Conservation (phyloP, 345 rosid species). For the Cardamine resedifolia region DNA sequence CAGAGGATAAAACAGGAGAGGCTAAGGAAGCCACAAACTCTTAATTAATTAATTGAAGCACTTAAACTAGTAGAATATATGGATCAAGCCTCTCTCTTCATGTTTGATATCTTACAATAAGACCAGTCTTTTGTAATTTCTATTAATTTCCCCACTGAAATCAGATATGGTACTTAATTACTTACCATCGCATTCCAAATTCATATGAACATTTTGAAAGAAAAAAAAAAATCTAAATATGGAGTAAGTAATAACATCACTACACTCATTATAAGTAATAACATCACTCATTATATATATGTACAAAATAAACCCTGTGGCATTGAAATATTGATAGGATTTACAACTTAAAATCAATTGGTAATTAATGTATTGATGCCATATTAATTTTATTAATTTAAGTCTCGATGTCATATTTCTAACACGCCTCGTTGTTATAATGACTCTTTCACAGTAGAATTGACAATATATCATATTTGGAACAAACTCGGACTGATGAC, state of each 20-base stretch:
- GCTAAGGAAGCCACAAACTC: conserved; percentile 34
- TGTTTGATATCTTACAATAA: conserved; percentile 9
- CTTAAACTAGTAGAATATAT: conserved; percentile 16
- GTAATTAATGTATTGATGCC: neutral
- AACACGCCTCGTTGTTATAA: neutral
- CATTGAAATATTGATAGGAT: neutral
- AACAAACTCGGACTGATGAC: too few relatives aligned
- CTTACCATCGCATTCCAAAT: neutral
- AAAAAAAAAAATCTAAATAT: neutral
- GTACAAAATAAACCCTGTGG: neutral
- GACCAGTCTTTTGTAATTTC: conserved; percentile 3
- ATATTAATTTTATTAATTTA: too few relatives aligned
- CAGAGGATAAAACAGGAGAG: conserved; percentile 29
- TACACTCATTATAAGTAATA: neutral
- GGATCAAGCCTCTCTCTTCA: neutral
- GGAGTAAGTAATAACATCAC: neutral
- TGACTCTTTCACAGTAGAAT: too few relatives aligned
- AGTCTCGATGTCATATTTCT: neutral
- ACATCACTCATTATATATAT: too few relatives aligned
- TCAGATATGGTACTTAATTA: neutral
- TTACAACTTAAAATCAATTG: too few relatives aligned
- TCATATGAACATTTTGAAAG: neutral
- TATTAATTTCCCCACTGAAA: neutral
- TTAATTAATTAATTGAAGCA: neutral
- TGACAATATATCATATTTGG: neutral